Conservation (phyloP, 139 green algal species). For the Mesostigma viride region DNA sequence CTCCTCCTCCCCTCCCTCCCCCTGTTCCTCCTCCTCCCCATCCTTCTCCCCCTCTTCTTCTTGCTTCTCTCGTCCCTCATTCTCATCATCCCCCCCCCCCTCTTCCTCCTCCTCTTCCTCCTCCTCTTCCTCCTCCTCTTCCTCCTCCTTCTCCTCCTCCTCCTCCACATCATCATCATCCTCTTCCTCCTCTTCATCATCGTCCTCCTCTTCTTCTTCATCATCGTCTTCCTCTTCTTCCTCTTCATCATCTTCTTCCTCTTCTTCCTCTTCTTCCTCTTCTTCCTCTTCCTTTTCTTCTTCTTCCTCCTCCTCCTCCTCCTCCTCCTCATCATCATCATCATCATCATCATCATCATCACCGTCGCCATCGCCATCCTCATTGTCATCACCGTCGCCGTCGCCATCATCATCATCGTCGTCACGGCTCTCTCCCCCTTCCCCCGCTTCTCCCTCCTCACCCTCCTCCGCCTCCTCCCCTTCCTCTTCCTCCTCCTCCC, state of each 20-base stretch:
- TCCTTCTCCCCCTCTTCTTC: neutral
- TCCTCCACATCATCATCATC: neutral
- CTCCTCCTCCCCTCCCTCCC: slow-evolving; percentile 6
- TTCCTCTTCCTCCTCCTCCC: neutral
- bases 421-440: neutral
- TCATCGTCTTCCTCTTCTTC: too few relatives aligned
- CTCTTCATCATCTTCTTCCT: neutral
- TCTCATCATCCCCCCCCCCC: neutral
- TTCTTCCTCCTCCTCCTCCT: neutral
- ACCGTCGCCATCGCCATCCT: neutral
- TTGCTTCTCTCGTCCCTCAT: neutral
- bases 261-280: neutral
- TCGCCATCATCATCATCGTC: neutral
- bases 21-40: slow-evolving; percentile 3
- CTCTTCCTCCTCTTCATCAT: neutral
- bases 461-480: too few relatives aligned
- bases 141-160: neutral
- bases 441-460: neutral
- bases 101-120: slow-evolving; percentile 4
- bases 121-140: slow-evolving; percentile 4
- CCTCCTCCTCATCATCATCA: too few relatives aligned
- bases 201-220: neutral
- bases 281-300: neutral
- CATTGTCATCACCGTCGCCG: neutral
- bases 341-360: neutral